Conservation (phyloP, 129 eudicot genomes). For the Lactuca sativa region DNA sequence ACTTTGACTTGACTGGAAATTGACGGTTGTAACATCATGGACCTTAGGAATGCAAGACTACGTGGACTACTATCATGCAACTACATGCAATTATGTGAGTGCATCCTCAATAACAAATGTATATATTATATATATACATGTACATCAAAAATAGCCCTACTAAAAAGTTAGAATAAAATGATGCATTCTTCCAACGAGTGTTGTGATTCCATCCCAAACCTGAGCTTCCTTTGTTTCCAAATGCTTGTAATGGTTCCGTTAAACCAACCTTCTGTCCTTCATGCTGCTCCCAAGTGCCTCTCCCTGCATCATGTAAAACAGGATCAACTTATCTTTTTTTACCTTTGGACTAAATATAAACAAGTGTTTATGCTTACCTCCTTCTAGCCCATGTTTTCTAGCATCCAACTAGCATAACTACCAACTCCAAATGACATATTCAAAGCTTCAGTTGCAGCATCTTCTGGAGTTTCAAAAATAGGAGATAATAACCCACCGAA, state of each 20-base stretch:
- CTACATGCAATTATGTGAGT: too few relatives aligned
- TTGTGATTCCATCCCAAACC: conserved; percentile 78
- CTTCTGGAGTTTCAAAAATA: conserved; percentile 38
- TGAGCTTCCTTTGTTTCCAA: conserved; percentile 89
- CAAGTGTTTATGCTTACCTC: conserved; percentile 53
- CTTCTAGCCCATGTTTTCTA: conserved; percentile 95
- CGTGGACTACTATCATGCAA: too few relatives aligned
- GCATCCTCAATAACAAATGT: too few relatives aligned
- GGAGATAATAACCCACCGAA: too few relatives aligned
- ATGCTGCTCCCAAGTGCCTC: conserved; percentile 75
- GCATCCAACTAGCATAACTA: conserved; percentile 80
- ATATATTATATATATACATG: too few relatives aligned
- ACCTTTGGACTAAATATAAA: too few relatives aligned
- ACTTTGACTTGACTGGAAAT: too few relatives aligned
- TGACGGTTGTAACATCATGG: too few relatives aligned
- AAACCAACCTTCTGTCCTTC: conserved; percentile 91
- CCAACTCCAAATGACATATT: conserved; percentile 79
- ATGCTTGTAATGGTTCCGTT: conserved; percentile 72
- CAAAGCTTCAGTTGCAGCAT: conserved; percentile 76
- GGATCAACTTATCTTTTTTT: background rate
- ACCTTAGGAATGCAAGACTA: too few relatives aligned
- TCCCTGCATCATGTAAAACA: conserved; percentile 47
- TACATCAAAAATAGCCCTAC: background rate
- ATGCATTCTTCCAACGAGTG: conserved; percentile 26
- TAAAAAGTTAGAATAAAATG: background rate